Evolutionary conservation across 2,329 filamentous ascomycete genomes (phyloP), one percentile per base, ranked within the genome.

Genomic region (Magnaporthiopsis rhizophila): DNA sequence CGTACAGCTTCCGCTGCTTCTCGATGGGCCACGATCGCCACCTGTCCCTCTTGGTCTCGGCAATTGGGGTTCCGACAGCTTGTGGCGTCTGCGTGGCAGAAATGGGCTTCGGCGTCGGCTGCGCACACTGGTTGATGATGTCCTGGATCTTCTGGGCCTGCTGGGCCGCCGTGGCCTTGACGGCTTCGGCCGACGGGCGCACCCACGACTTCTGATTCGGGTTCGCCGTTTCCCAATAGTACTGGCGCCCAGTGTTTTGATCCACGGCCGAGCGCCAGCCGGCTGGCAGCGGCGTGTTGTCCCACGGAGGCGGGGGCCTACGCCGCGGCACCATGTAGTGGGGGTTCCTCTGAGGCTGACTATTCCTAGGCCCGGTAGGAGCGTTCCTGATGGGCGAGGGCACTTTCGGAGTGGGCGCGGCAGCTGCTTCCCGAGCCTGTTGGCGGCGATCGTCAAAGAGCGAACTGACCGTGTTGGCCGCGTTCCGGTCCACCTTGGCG

Each of bases 1-100:
- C 93, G 71, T 97, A 98, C 2, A 97, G 82, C 79, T 92, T 97
- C 85, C 92, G 96, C 76, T 95, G 91, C 77, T 97, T 97, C 68
- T 97, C 93, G 69, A 87, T 74, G 1, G 88, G 81, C 38, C 88
- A 74, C 65, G 82, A 83, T 64, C 86, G 83, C 90, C 90, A 92
- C 73, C 89, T 90, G 61, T 91, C 88, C 70, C 83, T 82, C 69
- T 85, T 88, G 7, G 81, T 81, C 74, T 89, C 84, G 59, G 81
- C 81, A 5, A 79, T 76, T 7, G 83, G 81, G 1, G 83, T 80
- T 63, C 77, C 83, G 3, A 80, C 78, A 13, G 85, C 81, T 66
- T 87, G 85, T 1, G 90, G 88, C 0, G 90, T 91, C 18, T 85
- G 85, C 0, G 86, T 84, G 2, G 85, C 76, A 21, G 79, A 76